Base-by-base conservation (phyloP, 192 early-diverging fungal species). In the Coemansia guatemalensis region DNA sequence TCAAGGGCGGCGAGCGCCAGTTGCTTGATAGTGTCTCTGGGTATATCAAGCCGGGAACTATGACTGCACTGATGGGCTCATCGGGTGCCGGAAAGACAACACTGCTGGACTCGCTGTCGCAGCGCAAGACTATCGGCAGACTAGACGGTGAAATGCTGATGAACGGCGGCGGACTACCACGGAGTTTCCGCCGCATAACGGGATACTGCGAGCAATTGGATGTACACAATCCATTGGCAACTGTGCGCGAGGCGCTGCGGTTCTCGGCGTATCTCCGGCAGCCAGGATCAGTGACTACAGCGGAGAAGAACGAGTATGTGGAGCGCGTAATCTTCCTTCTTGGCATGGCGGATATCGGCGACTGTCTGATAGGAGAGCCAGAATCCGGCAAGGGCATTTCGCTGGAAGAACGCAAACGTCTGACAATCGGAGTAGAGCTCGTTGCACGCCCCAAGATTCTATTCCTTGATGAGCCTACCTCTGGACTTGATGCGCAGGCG, bases 381-480 rank as follows among this genome's bases (percentile, higher is more conserved):
- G 89, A 88, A 48, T 76, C 84, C 12, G 83, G 84, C 60, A 63
- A 89, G 66, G 93, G 93, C 63, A 92, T 95, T 54, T 90, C 88
- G 27, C 87, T 93, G 8, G 93, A 92, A 56, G 92, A 96, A 73
- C 91, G 90, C 75, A 90, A 93, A 69, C 87, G 93, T 39, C 81
- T 96, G 25, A 91, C 89, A 7, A 92, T 97, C 59, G 95, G 86
- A 50, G 82, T 90, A 35, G 92, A 96, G 71, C 83, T 96, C 25
- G 86, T 94, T 11, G 83, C 91, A 20, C 82, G 88, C 78, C 88
- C 90, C 18, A 85, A 88, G 67, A 71, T 90, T 41, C 84, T 97
- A 26, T 92, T 97, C 81, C 82, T 95, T 60, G 93, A 95, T 75
- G 95, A 91, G 68, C 95, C 95, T 51, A 95, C 92, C 5, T 92